phyloP scores from a whole-genome alignment of 768 basidiomycete species.

The Zangia roseola region DNA sequence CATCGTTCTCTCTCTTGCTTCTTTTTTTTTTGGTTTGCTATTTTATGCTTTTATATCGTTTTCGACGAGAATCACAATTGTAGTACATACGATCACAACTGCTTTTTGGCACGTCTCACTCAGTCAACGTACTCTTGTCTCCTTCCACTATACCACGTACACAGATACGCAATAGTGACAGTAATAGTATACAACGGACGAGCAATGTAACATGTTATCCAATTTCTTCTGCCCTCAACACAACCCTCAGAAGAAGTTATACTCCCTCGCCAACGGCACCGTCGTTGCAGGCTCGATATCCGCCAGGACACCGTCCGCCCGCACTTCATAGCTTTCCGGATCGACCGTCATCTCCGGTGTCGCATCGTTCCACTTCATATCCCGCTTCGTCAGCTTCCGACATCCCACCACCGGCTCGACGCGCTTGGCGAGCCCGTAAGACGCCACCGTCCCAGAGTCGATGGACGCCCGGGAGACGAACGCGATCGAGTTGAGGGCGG shows the following conservation, averaged over 20 bases:
- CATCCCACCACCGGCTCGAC: constrained; percentile 76
- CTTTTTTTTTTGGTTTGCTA: constrained; percentile 2
- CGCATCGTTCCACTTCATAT: constrained; percentile 91
- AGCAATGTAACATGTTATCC: not conserved
- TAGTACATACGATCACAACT: constrained; percentile 9
- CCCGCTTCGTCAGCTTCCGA: constrained; percentile 71
- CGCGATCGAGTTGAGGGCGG: constrained; percentile 78
- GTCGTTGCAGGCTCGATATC: constrained; percentile 73
- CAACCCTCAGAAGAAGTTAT: constrained; percentile 71
- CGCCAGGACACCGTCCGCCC: constrained; percentile 71
- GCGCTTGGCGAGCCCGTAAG: constrained; percentile 71
- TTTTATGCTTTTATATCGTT: constrained; percentile 23
- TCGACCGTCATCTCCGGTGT: constrained; percentile 87
- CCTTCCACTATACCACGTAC: not conserved
- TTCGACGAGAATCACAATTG: constrained; percentile 7
- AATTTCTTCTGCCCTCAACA: too few species aligned
- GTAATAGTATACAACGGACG: constrained; percentile 5
- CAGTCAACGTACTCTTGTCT: not conserved
- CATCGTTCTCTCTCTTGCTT: not conserved
- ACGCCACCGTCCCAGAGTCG: constrained; percentile 51
- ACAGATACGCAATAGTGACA: constrained; percentile 8
- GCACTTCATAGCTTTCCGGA: constrained; percentile 87
- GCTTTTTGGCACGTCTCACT: not conserved
- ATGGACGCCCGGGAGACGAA: constrained; percentile 84
- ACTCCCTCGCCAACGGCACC: constrained; percentile 66